phyloP scores from a whole-genome alignment of 208 protist species.

The Leishmania guyanensis region DNA sequence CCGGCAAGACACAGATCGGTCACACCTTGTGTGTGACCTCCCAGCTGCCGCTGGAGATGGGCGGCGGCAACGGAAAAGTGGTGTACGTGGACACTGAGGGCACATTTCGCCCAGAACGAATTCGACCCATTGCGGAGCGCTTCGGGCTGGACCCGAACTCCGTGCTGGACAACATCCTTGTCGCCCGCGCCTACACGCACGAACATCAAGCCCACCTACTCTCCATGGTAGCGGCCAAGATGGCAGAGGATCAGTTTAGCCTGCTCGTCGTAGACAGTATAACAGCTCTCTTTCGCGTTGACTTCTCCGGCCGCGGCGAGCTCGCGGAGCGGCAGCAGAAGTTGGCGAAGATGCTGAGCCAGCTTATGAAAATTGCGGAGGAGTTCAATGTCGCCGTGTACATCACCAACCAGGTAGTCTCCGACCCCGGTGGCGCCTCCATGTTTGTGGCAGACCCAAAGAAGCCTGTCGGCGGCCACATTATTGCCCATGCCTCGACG shows the following conservation, averaged over 20 bases:
- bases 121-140: conserved; percentile 95
- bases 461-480: conserved; percentile 98
- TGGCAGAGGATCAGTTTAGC: conserved; percentile 92
- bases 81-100: conserved; percentile 99
- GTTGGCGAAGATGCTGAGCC: conserved; percentile 90
- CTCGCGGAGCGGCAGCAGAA: conserved; percentile 97
- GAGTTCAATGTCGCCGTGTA: conserved; percentile 99
- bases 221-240: conserved; percentile 89
- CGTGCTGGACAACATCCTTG: conserved; percentile 97
- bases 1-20: conserved; percentile 98
- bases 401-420: conserved; percentile 99
- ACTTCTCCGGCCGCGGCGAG: conserved; percentile 97
- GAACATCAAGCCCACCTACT: conserved; percentile 94
- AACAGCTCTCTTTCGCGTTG: conserved; percentile 98
- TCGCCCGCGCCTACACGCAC: conserved; percentile 96
- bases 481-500: conserved; percentile 98
- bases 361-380: conserved; percentile 97
- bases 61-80: conserved; percentile 93
- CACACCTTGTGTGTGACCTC: conserved; percentile 98
- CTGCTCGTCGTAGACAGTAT: conserved; percentile 98
- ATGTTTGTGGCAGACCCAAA: conserved; percentile 99
- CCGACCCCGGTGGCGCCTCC: conserved; percentile 96
- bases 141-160: conserved; percentile 93
- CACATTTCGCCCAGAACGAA: conserved; percentile 97
- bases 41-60: conserved; percentile 93